Conservation (phyloP, 257 asterid species). For the Capsicum baccatum region DNA sequence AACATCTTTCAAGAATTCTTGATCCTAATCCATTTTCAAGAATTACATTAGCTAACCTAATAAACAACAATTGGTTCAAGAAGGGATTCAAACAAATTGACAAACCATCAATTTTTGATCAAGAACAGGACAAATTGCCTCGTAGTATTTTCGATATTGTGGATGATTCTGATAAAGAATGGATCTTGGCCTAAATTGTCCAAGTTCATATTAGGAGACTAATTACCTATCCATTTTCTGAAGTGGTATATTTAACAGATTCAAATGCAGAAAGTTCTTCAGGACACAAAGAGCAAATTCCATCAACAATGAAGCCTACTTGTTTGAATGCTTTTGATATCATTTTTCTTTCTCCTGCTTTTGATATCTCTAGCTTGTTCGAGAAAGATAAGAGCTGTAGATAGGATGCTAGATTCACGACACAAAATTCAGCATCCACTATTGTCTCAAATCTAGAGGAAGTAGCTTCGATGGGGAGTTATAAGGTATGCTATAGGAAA, state of each 20-base stretch:
- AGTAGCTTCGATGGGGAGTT: no score
- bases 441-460: no score
- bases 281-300: not conserved
- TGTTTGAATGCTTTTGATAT: constrained; percentile 33
- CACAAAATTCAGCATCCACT: no score
- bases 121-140: not conserved
- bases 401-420: no score
- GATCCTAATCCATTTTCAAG: not conserved
- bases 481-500: no score
- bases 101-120: not conserved
- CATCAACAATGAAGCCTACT: not conserved
- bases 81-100: constrained; percentile 10
- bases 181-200: no score
- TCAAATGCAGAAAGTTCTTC: not conserved
- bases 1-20: constrained; percentile 19
- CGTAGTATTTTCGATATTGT: no score
- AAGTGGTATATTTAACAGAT: not conserved
- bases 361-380: constrained; percentile 19
- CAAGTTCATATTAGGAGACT: no score
- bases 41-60: no score
- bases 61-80: no score
- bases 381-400: no score
- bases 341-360: constrained; percentile 12
- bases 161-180: no score
- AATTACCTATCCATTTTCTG: not conserved